Evolutionary conservation across 768 basidiomycete species (phyloP), one percentile per base, ranked within the genome.

Genomic region (Termitomyces titanicus): DNA sequence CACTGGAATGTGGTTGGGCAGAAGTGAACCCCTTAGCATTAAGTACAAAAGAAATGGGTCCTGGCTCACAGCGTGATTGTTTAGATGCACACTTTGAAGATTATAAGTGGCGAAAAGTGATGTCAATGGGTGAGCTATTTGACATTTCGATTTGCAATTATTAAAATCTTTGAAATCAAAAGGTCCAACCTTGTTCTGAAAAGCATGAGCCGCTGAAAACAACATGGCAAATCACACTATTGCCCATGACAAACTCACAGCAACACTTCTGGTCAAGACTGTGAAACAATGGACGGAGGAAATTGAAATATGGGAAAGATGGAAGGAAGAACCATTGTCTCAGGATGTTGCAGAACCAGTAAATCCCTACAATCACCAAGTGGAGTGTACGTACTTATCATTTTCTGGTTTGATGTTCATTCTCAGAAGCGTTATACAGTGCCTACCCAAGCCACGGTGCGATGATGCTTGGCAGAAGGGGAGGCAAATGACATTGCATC

Each of bases 401-500:
- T 44, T 2, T 24, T 22, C 3, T 25, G 5, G 5, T 3, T 5
- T 24, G 2, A 25, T 17, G 13, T 4, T 44, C 11, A 24, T 20
- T 6, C 17, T 44, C n/a, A n/a, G n/a, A 11, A 39, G 15, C 11
- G 13, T 13, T 44, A 5, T 17, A 17, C 13, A 45, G 25, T 45
- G 9, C 25, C 27, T n/a, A 45, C 27, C 17, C 44, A 45, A 45
- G 58, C 49, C 2, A 46, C 45, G 1, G 37, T 55, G 27, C 20
- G 37, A 17, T 31, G 42, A 43, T 37, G 18, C 39, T 25, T 58
- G 20, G 53, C 64, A 22, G 42, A 62, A 35, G 57, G 35, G 0
- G 61, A 61, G 18, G 59, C 57, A 15, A 15, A 34, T 0, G 42
- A 59, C n/a, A 44, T 55, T 15, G 51, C 58, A 7, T 44, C 55